These are phyloP conservation scores for Globisporangium abappressorium DNA, from an alignment of 352 stramenopile genomes.

Conservation along the genomic window DNA sequence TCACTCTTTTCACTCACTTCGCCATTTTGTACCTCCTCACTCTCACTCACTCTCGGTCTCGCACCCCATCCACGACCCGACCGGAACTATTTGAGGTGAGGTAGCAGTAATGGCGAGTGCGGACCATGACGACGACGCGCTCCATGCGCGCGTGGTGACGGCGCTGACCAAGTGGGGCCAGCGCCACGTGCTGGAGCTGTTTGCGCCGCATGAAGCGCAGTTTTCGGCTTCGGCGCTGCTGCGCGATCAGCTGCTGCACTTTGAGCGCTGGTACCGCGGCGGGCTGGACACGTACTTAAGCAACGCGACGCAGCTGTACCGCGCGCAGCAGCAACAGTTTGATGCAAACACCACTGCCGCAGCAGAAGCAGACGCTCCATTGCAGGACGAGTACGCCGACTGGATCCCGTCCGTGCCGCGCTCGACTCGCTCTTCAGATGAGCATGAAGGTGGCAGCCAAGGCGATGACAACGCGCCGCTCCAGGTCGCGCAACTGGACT, in stretches of 20 bases:
- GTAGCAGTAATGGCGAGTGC: background rate
- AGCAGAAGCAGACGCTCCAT: background rate
- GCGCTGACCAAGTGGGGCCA: conserved; percentile 40
- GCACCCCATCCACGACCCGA: background rate
- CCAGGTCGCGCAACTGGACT: conserved; percentile 33
- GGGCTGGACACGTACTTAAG: conserved; percentile 54
- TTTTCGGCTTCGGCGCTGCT: conserved; percentile 16
- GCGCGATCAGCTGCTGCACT: conserved; percentile 49
- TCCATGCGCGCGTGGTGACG: conserved; percentile 21
- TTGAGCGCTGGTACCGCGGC: conserved; percentile 64
- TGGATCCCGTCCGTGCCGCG: conserved; percentile 51
- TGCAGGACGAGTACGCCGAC: conserved; percentile 26
- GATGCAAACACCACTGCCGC: background rate
- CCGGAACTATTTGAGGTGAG: background rate
- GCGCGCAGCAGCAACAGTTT: conserved; percentile 14
- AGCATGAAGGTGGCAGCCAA: background rate
- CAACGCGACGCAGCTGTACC: conserved; percentile 47
- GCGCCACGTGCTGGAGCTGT: conserved; percentile 33
- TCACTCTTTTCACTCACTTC: background rate
- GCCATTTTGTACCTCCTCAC: background rate
- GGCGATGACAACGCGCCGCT: conserved; percentile 13
- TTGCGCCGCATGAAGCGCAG: conserved; percentile 12
- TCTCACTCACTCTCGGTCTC: background rate
- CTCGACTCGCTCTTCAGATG: conserved; percentile 7
- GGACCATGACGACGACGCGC: background rate